phyloP scores from a whole-genome alignment of 2,329 filamentous ascomycete genomes.

The Trichoderma sp. region DNA sequence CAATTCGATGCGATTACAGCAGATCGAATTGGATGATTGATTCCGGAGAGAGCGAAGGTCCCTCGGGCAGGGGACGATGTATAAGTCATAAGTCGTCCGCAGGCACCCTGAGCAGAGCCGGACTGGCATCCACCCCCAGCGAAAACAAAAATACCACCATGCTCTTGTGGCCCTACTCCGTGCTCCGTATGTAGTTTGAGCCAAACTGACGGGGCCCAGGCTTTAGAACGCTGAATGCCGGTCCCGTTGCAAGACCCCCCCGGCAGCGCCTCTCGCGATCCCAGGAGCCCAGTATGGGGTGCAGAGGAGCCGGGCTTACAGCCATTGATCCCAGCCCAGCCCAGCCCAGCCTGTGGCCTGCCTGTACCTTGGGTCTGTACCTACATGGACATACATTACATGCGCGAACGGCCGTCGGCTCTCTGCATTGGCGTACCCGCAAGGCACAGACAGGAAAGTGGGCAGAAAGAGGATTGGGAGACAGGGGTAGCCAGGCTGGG shows the following conservation, averaged over 20 bases:
- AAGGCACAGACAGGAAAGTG: constrained; percentile 14
- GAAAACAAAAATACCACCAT: constrained; percentile 17
- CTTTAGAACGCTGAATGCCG: constrained; percentile 21
- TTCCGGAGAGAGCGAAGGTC: constrained; percentile 17
- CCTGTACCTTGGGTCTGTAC: neutral
- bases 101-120: constrained; percentile 11
- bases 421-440: constrained; percentile 18
- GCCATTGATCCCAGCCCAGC: neutral
- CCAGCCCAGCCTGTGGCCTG: neutral
- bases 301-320: constrained; percentile 10
- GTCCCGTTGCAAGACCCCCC: constrained; percentile 6
- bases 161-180: constrained; percentile 23
- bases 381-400: neutral
- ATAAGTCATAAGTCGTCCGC: constrained; percentile 19
- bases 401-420: constrained; percentile 11
- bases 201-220: constrained; percentile 22
- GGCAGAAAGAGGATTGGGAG: constrained; percentile 4
- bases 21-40: constrained; percentile 16
- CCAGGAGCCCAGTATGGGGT: constrained; percentile 17
- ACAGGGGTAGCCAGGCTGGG: constrained; percentile 14
- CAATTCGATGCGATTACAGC: constrained; percentile 10
- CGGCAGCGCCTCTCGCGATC: constrained; percentile 10
- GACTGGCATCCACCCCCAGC: constrained; percentile 6
- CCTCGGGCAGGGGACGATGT: constrained; percentile 14
- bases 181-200: constrained; percentile 18